These are phyloP conservation scores for Podosphaera xanthii DNA, from an alignment of 2,329 filamentous ascomycete species.

Conservation along the genomic window DNA sequence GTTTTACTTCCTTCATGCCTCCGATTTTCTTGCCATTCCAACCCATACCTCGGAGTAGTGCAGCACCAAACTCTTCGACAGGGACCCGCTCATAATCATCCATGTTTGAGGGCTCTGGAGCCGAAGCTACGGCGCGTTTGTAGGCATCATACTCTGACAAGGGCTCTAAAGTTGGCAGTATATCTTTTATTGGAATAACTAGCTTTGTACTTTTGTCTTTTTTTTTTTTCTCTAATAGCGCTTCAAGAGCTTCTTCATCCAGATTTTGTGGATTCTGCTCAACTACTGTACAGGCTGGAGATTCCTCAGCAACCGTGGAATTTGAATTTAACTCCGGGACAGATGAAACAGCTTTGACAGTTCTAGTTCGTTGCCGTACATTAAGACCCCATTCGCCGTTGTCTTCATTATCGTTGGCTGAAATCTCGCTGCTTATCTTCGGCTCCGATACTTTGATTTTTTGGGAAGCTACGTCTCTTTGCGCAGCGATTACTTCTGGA, in stretches of 20 bases:
- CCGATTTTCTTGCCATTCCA: constrained; percentile 49
- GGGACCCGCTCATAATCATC: constrained; percentile 76
- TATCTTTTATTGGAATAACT: constrained; percentile 23
- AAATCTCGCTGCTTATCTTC: constrained; percentile 20
- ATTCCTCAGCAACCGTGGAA: not conserved
- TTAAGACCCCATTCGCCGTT: constrained; percentile 24
- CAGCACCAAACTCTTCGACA: constrained; percentile 84
- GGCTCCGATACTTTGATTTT: constrained; percentile 11
- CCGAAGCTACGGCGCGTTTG: constrained; percentile 41
- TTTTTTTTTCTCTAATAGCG: constrained; percentile 34
- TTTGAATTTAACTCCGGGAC: constrained; percentile 7
- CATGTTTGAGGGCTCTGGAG: constrained; percentile 53
- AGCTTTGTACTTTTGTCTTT: constrained; percentile 24
- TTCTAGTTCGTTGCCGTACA: constrained; percentile 19
- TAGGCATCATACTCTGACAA: constrained; percentile 46
- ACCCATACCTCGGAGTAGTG: constrained; percentile 78
- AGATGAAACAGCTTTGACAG: constrained; percentile 7
- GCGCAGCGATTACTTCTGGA: constrained; percentile 25
- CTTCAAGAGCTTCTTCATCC: constrained; percentile 44
- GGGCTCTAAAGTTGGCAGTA: constrained; percentile 6
- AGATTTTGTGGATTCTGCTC: constrained; percentile 18
- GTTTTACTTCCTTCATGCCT: constrained; percentile 41
- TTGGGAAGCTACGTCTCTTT: constrained; percentile 17
- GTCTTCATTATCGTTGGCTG: constrained; percentile 21
- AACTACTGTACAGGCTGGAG: constrained; percentile 7